phyloP scores from a whole-genome alignment of 805 yeast species.

The Starmera quercuum region DNA sequence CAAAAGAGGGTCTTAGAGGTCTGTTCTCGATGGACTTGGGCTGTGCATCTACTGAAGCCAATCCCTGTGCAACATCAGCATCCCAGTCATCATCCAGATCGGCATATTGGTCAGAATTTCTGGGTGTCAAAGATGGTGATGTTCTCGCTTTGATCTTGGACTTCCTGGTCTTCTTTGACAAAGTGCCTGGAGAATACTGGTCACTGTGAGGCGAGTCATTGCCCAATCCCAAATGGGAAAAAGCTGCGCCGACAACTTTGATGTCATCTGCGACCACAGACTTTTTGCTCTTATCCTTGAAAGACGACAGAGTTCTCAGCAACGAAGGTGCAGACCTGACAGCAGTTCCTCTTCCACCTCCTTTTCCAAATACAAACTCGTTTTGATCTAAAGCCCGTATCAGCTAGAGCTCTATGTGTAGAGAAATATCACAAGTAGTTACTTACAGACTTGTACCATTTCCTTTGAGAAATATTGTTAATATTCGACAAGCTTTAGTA shows the following conservation, averaged over 20 bases:
- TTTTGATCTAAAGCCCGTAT: slow-evolving; percentile 22
- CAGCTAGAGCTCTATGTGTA: slow-evolving; percentile 2
- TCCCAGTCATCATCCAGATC: slow-evolving; percentile 94
- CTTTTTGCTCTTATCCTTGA: slow-evolving; percentile 12
- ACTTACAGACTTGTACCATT: slow-evolving; percentile 29
- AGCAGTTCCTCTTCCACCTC: slow-evolving; percentile 60
- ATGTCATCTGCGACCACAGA: slow-evolving; percentile 21
- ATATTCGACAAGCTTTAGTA: too few relatives aligned
- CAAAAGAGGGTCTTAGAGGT: slow-evolving; percentile 9
- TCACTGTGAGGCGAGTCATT: not conserved
- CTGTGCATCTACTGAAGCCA: slow-evolving; percentile 16
- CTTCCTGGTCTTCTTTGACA: slow-evolving; percentile 6
- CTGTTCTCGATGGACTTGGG: slow-evolving; percentile 23
- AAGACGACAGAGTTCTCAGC: slow-evolving; percentile 16
- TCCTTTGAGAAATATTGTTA: too few relatives aligned
- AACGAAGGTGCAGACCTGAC: slow-evolving; percentile 31
- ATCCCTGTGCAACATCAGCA: slow-evolving; percentile 50
- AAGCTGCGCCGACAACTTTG: slow-evolving; percentile 47
- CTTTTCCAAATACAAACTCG: slow-evolving; percentile 61
- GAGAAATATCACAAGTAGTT: not conserved
- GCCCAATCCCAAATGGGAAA: slow-evolving; percentile 39
- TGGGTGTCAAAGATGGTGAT: slow-evolving; percentile 14
- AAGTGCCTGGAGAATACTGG: not conserved
- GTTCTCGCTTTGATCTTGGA: slow-evolving; percentile 6
- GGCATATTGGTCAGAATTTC: slow-evolving; percentile 35